phyloP scores from a whole-genome alignment of 352 stramenopile genomes.

The Elongisporangium anandrum region DNA sequence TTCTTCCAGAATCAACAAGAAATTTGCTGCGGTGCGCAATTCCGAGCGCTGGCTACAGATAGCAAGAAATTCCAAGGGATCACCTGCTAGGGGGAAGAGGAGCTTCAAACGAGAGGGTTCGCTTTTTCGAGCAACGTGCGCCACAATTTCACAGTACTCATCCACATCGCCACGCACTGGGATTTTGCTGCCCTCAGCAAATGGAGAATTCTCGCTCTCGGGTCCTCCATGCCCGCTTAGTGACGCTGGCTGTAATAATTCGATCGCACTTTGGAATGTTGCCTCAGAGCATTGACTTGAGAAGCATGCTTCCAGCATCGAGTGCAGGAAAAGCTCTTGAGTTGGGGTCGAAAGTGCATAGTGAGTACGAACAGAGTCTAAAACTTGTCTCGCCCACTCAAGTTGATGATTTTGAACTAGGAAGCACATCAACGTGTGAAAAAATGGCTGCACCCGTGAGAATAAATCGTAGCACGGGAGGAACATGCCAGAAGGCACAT shows the following conservation, averaged over 20 bases:
- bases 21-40: constrained; percentile 78
- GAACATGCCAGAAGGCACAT: constrained; percentile 54
- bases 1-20: constrained; percentile 75
- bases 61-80: constrained; percentile 58
- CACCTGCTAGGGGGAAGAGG: constrained; percentile 63
- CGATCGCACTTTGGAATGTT: constrained; percentile 38
- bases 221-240: neutral
- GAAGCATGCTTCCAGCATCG: constrained; percentile 73
- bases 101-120: constrained; percentile 69
- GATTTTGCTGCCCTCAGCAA: neutral
- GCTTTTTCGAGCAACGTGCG: constrained; percentile 79
- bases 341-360: constrained; percentile 66
- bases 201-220: neutral
- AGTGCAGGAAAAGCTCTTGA: constrained; percentile 77
- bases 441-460: constrained; percentile 72
- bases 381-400: constrained; percentile 40
- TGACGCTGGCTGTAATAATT: constrained; percentile 36
- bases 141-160: constrained; percentile 84
- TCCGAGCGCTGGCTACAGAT: constrained; percentile 63
- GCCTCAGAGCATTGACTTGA: constrained; percentile 31
- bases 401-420: constrained; percentile 67
- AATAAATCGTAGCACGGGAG: constrained; percentile 76
- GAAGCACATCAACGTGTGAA: constrained; percentile 67
- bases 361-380: constrained; percentile 38
- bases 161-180: constrained; percentile 35